A percentile compares a stretch with the other conserved stretches of the same genome.
phyloP scores from a whole-genome alignment of 345 rosid species.

The Syzygium aromaticum region DNA sequence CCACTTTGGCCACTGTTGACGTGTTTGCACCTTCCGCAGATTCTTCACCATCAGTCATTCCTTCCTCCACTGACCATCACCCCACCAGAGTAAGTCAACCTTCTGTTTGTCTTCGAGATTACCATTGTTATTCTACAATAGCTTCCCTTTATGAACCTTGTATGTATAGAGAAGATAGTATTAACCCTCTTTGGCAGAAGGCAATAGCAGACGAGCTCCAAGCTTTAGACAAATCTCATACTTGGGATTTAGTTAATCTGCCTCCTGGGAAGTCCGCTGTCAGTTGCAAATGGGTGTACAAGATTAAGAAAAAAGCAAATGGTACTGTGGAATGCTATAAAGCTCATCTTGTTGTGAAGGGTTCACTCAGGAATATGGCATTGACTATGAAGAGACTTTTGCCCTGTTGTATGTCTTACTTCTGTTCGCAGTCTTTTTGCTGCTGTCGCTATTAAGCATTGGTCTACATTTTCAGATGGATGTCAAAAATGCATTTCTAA shows the following conservation, averaged over 20 bases:
- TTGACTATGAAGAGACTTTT: not conserved
- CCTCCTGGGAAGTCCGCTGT: not conserved
- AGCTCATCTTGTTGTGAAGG: not conserved
- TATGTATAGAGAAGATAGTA: not conserved
- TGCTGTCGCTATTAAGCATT: fast-evolving
- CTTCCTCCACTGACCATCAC: fast-evolving
- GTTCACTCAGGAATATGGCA: not conserved
- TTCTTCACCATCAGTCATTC: not conserved
- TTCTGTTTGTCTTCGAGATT: not conserved
- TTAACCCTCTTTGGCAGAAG: not conserved
- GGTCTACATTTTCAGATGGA: not conserved
- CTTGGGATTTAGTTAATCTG: not conserved
- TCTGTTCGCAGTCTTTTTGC: not conserved
- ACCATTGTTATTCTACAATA: not conserved
- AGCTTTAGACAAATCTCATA: no score
- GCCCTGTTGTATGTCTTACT: not conserved
- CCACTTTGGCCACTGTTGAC: not conserved
- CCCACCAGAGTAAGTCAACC: not conserved
- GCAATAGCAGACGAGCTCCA: not conserved
- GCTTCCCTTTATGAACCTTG: not conserved
- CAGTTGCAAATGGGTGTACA: not conserved
- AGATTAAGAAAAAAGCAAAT: not conserved
- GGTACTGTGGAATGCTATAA: not conserved
- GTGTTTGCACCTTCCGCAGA: not conserved
- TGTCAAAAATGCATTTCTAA: not conserved